Conservation (phyloP, 2,329 filamentous ascomycete genomes). For the Microsporum ferrugineum region DNA sequence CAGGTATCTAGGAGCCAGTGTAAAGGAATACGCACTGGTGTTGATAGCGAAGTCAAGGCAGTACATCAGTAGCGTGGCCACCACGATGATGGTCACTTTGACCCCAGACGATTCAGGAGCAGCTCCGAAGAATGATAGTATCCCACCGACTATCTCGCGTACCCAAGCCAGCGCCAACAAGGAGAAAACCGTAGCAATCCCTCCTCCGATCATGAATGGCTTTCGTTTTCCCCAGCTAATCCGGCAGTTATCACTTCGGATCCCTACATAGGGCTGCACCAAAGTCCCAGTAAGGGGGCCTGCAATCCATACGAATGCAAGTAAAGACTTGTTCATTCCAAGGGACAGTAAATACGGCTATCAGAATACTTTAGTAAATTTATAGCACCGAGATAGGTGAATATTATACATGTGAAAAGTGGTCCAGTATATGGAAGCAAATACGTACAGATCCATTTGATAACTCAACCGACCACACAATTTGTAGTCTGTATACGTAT, state of each 20-base stretch:
- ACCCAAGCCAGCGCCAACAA: conserved; percentile 64
- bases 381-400: not conserved
- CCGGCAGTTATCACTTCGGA: conserved; percentile 67
- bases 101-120: conserved; percentile 53
- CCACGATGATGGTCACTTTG: conserved; percentile 56
- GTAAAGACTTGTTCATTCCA: conserved; percentile 68
- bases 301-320: conserved; percentile 76
- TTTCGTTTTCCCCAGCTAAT: conserved; percentile 65
- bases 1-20: not conserved
- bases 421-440: not conserved
- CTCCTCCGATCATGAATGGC: conserved; percentile 67
- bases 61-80: conserved; percentile 79
- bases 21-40: conserved; percentile 48
- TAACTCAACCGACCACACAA: conserved; percentile 91
- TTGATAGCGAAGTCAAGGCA: conserved; percentile 91
- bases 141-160: conserved; percentile 56
- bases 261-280: conserved; percentile 73
- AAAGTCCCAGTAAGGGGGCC: conserved; percentile 67
- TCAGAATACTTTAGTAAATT: not conserved
- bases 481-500: conserved; percentile 53
- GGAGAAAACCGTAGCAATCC: conserved; percentile 53
- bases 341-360: conserved; percentile 65
- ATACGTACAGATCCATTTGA: conserved; percentile 67
- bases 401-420: not conserved
- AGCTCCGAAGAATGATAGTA: conserved; percentile 60